Conservation (phyloP, 306 rosid genomes). For the Abrus precatorius region DNA sequence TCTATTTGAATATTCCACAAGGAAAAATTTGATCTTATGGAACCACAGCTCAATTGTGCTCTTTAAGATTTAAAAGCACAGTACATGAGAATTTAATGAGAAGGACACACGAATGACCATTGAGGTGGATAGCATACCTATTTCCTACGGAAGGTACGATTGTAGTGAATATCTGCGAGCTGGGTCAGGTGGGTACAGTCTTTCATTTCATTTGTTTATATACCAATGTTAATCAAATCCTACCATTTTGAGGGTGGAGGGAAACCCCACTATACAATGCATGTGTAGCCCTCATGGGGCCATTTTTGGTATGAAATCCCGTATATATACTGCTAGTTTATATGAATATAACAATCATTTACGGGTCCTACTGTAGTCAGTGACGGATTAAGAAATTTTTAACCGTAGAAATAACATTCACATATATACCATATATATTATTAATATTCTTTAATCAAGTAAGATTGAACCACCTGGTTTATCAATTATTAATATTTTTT, state of each 20-base stretch:
- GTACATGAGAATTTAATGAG: slow-evolving; percentile 17
- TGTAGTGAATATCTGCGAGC: slow-evolving; percentile 6
- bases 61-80: background rate
- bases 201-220: background rate
- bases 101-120: background rate
- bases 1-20: background rate
- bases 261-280: background rate
- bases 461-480: too few species aligned
- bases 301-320: too few species aligned
- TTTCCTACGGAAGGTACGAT: slow-evolving; percentile 24
- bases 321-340: background rate
- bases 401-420: too few species aligned
- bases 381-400: too few species aligned
- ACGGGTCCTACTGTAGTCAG: too few species aligned
- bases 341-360: background rate
- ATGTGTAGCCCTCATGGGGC: background rate
- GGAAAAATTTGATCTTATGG: background rate
- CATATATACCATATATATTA: too few species aligned
- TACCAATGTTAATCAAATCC: slow-evolving; percentile 5
- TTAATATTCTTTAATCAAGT: too few species aligned
- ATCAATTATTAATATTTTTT: too few species aligned
- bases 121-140: background rate
- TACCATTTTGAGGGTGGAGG: background rate
- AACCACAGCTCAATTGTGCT: background rate
- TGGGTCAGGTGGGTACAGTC: background rate